Percentiles rank a stretch among this genome's conserved stretches.
Conservation (phyloP, 139 green algal species). For the Chlorella ohadii region DNA sequence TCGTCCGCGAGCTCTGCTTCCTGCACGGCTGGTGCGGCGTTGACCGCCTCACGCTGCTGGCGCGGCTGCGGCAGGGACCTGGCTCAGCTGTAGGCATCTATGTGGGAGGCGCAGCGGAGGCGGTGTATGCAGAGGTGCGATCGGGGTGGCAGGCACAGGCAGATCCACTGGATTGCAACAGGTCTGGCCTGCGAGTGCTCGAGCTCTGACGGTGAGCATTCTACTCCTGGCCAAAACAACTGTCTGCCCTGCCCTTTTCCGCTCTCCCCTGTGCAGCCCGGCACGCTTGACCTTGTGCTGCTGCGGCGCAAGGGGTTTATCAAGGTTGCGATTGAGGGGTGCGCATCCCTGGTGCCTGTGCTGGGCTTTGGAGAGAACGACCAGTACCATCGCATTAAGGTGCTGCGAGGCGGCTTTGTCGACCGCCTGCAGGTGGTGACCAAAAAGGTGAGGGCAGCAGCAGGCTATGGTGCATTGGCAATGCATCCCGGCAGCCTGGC, state of each 20-base stretch:
- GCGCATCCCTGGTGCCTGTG: not conserved
- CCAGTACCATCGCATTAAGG: not conserved
- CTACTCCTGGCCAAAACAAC: no score
- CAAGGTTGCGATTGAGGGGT: not conserved
- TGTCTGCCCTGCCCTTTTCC: no score
- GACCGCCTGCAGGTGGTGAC: not conserved
- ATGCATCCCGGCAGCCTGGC: no score
- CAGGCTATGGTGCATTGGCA: no score
- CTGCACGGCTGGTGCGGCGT: not conserved
- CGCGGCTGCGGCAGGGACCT: not conserved
- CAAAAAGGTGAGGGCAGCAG: not conserved
- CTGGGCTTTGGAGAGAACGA: conserved; percentile 6
- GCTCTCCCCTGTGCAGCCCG: not conserved
- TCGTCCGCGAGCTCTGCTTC: not conserved
- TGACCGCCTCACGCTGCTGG: not conserved
- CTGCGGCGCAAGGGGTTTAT: conserved; percentile 6
- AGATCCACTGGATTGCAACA: no score
- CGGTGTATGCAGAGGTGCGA: not conserved
- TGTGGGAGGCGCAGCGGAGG: not conserved
- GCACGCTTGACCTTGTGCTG: not conserved
- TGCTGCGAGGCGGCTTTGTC: not conserved
- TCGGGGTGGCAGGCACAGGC: no score
- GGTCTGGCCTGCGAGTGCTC: no score
- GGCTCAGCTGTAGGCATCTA: not conserved
- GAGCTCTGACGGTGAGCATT: no score